Conservation (phyloP, 495 filamentous ascomycete species). For the Daldinia bambusicola region DNA sequence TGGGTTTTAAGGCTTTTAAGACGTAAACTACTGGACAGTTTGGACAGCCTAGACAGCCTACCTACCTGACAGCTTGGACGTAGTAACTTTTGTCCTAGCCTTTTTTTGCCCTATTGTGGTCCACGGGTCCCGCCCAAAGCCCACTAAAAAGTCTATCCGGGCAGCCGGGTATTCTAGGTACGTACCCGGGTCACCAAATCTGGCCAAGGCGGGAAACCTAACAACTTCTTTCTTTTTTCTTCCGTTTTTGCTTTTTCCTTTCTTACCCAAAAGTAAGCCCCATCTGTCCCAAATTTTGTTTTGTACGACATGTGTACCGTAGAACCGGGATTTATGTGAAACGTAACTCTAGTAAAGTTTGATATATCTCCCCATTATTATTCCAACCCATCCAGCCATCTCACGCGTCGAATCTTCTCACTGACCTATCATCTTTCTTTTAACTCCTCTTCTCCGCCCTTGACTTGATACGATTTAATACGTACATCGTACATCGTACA, state of each 20-base stretch:
- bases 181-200: neutral
- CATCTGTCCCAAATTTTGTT: neutral
- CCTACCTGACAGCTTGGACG: too few relatives aligned
- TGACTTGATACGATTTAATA: neutral
- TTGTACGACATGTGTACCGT: slow-evolving; percentile 9
- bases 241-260: neutral
- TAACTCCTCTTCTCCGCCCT: neutral
- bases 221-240: neutral
- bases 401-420: neutral
- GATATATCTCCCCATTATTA: slow-evolving; percentile 7
- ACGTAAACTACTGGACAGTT: too few relatives aligned
- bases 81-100: neutral
- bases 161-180: slow-evolving; percentile 7
- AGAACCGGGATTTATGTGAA: slow-evolving; percentile 10
- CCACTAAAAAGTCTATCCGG: slow-evolving; percentile 7
- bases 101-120: slow-evolving; percentile 4
- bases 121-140: neutral
- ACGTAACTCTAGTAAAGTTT: slow-evolving; percentile 11
- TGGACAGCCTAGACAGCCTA: too few relatives aligned
- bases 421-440: slow-evolving; percentile 4
- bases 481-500: too few relatives aligned
- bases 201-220: neutral
- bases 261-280: neutral
- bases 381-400: neutral
- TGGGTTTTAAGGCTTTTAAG: too few relatives aligned